Evolutionary conservation across 2,329 filamentous ascomycete genomes (phyloP), one percentile per base, ranked within the genome.

Genomic region (Aspergillus floridensis): DNA sequence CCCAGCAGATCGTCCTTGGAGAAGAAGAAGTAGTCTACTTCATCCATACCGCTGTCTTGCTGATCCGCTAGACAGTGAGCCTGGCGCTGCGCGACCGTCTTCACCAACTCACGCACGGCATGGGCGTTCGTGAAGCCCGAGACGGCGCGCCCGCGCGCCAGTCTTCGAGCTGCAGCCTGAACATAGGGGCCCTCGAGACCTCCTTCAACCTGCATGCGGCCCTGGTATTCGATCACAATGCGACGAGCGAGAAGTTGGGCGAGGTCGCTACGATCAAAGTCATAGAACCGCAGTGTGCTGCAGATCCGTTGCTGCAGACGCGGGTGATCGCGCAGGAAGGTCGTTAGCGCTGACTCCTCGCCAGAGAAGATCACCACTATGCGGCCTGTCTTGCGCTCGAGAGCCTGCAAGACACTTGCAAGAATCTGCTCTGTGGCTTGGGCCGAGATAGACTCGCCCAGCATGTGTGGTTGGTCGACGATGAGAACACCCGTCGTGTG

Each of bases 121-220:
- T 63, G 59, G 11, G 60, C 58, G 41, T 66, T 66, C 19, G 58
- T 55, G 53, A 63, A 65, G 1, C 65, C 65, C 47, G 55, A 55
- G 22, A 48, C 50, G 49, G 56, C 60, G 21, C 60, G 61, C n/a
- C 57, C 59, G 26, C 58, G 60, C 41, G 60, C 64, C 24, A 66
- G 57, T 31, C 65, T 62, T 19, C 65, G 64, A 24, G 63, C 64
- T 1, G 60, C 64, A 38, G 62, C 61, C 35, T 63, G 60, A 58
- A 67, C 60, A 21, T 66, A 67, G 2, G 56, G 63, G 21, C 65
- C 64, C 4, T 67, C 65, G 1, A 62, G 56, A 10, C 65, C 65
- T 0, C 64, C 65, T 31, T 66, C 65, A n/a, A 66, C 58, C 50
- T 65, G 61, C 64, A 67, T 63, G 24, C 61, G 59, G 26, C 63